These are phyloP conservation scores for Toxicodendron radicans DNA, from an alignment of 345 rosid species.

Conservation along the genomic window DNA sequence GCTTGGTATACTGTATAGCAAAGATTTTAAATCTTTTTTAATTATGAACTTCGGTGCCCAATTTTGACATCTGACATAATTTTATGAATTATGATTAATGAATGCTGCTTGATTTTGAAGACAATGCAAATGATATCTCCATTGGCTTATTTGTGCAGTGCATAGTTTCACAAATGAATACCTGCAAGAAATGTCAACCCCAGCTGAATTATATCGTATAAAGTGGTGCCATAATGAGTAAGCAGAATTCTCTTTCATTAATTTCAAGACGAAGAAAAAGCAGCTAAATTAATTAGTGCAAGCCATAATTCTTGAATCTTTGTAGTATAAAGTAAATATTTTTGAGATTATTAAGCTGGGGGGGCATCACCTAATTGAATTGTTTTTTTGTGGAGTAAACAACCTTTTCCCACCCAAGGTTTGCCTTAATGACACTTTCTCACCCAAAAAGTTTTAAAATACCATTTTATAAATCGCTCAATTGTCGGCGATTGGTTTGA, in stretches of 20 bases:
- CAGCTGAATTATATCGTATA: no score
- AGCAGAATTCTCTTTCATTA: neutral
- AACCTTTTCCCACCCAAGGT: no score
- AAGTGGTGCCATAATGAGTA: neutral
- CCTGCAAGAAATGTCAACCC: neutral
- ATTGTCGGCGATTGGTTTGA: no score
- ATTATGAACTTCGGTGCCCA: neutral
- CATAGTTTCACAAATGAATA: neutral
- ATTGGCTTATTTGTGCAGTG: neutral
- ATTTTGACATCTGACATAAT: neutral
- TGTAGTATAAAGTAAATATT: neutral
- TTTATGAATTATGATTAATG: neutral
- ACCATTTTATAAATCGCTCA: no score
- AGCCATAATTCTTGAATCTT: neutral
- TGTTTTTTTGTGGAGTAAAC: neutral
- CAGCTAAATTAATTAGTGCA: neutral
- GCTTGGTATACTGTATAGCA: neutral
- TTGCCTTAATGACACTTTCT: no score
- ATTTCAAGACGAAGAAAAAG: no score
- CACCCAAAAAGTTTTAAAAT: no score
- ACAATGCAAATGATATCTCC: neutral
- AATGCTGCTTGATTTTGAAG: no score
- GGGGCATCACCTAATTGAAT: neutral
- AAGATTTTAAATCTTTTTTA: neutral
- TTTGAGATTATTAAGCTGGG: neutral